Conservation (phyloP, 1,284 basidiomycete species). For the Moesziomyces antarcticus region DNA sequence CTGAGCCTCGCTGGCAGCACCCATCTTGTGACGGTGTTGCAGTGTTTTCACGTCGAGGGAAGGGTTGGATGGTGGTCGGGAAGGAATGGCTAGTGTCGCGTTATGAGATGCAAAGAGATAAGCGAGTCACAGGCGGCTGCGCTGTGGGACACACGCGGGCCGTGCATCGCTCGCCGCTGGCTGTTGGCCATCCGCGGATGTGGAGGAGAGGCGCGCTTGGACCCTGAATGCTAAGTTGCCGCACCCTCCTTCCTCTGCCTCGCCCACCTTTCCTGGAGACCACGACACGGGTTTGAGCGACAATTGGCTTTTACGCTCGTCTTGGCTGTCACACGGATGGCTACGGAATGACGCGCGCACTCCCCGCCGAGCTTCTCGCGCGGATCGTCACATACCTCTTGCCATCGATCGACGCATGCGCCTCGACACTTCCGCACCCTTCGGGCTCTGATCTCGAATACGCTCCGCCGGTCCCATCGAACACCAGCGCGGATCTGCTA, state of each 20-base stretch:
- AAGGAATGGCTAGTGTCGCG: neutral
- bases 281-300: neutral
- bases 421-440: conserved; percentile 28
- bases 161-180: conserved; percentile 2
- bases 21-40: neutral
- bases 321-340: no score
- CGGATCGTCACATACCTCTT: conserved; percentile 25
- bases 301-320: no score
- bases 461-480: conserved; percentile 11
- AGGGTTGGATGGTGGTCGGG: neutral
- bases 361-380: conserved; percentile 33
- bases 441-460: conserved; percentile 13
- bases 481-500: conserved; percentile 13
- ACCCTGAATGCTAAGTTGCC: conserved; percentile 1
- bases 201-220: conserved; percentile 6
- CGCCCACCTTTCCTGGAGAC: neutral
- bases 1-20: neutral
- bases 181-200: neutral
- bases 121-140: neutral
- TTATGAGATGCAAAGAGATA: neutral
- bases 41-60: neutral
- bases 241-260: neutral
- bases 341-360: conserved; percentile 8
- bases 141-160: conserved; percentile 7
- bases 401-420: conserved; percentile 14